Conservation (phyloP, 2,329 filamentous ascomycete genomes). For the Sporothrix schenckii region DNA sequence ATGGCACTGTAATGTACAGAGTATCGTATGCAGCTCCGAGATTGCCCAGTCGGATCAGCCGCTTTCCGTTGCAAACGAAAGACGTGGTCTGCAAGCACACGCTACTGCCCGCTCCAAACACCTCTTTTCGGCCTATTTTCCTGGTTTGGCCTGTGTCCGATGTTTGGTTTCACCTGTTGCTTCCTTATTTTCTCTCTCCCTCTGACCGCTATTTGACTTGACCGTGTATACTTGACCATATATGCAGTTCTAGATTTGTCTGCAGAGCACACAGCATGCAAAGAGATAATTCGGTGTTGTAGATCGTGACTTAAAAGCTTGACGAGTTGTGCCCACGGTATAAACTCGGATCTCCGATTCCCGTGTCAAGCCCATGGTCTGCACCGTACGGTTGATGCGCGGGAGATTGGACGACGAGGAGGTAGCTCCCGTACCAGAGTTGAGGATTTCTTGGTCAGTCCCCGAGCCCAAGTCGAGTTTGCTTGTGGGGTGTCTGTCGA, state of each 20-base stretch:
- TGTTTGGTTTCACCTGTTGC: neutral
- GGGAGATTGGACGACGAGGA: neutral
- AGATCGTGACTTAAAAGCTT: no score
- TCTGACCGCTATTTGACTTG: neutral
- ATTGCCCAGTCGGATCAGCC: no score
- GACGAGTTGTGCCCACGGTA: no score
- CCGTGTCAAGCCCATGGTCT: neutral
- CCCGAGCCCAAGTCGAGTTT: neutral
- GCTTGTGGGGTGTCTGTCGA: no score
- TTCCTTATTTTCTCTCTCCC: neutral
- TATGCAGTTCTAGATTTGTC: neutral
- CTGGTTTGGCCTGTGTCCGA: neutral
- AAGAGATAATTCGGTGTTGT: no score
- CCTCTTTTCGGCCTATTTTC: neutral
- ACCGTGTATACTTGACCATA: neutral
- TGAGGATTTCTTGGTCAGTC: neutral
- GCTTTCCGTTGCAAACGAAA: neutral
- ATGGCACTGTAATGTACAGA: no score
- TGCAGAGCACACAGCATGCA: neutral
- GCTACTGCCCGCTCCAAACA: neutral
- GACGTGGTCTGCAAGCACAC: no score
- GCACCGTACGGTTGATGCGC: neutral
- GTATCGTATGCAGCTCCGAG: no score
- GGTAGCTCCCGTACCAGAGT: neutral
- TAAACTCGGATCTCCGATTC: no score